phyloP scores from a whole-genome alignment of 192 early-diverging fungal species.

The Coemansia sp. region DNA sequence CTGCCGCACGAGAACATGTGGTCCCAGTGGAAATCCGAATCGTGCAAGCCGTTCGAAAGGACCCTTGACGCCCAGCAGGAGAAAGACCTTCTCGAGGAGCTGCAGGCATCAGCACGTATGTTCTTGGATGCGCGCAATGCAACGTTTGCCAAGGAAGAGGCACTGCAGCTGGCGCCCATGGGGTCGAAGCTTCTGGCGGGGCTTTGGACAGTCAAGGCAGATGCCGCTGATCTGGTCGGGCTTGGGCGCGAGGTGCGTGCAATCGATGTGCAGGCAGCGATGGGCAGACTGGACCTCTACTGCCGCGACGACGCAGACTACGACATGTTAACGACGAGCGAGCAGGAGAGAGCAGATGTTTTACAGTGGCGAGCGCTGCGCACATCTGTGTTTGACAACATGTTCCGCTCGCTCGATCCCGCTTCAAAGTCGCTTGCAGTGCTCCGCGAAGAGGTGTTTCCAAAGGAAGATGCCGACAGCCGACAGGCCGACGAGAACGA shows the following conservation, averaged over 20 bases:
- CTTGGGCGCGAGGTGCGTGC: conserved; percentile 29
- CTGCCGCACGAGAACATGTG: conserved; percentile 74
- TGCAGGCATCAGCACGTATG: conserved; percentile 22
- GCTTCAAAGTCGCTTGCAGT: conserved; percentile 28
- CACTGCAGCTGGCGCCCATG: conserved; percentile 1
- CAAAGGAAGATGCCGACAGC: neutral
- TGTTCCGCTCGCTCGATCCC: conserved; percentile 42
- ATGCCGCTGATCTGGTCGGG: conserved; percentile 10
- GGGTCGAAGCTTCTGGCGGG: conserved; percentile 21
- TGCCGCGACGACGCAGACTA: conserved; percentile 51
- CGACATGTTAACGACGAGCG: conserved; percentile 43
- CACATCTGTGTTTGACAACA: conserved; percentile 32
- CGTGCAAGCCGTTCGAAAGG: conserved; percentile 73
- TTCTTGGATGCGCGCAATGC: conserved; percentile 18
- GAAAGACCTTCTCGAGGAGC: conserved; percentile 42
- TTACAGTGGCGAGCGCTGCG: conserved; percentile 50
- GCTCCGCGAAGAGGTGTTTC: conserved; percentile 29
- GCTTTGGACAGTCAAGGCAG: conserved; percentile 23
- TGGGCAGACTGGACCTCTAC: conserved; percentile 38
- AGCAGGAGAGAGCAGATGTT: conserved; percentile 40
- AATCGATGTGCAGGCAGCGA: conserved; percentile 24
- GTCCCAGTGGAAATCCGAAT: conserved; percentile 82
- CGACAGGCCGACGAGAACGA: neutral
- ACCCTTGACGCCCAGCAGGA: conserved; percentile 18
- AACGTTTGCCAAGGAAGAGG: neutral